These are phyloP conservation scores for Penicillium atrosanguineum DNA, from an alignment of 495 filamentous ascomycete species.

Conservation along the genomic window DNA sequence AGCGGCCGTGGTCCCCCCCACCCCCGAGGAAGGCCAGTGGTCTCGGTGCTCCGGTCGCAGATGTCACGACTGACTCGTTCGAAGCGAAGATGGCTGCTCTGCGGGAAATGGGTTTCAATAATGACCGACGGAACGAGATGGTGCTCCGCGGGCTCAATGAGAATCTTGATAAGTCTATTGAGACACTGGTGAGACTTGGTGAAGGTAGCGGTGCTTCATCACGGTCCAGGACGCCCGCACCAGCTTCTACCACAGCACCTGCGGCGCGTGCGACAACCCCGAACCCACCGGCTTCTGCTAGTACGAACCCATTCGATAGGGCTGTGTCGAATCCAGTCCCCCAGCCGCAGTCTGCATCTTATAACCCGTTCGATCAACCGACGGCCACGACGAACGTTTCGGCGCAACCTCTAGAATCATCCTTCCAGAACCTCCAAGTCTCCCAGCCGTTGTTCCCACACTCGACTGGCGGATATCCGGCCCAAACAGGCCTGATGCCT, in stretches of 20 bases:
- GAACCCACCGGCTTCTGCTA: conserved; percentile 21
- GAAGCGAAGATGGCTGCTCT: conserved; percentile 72
- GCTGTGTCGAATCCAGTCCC: conserved; percentile 36
- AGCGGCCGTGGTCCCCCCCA: conserved; percentile 31
- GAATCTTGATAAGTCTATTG: conserved; percentile 79
- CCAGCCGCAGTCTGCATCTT: conserved; percentile 25
- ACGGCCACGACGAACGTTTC: conserved; percentile 34
- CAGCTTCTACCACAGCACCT: conserved; percentile 23
- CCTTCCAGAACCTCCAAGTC: conserved; percentile 72
- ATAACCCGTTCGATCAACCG: conserved; percentile 68
- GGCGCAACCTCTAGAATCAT: conserved; percentile 60
- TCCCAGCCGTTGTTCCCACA: conserved; percentile 76
- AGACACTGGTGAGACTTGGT: conserved; percentile 76
- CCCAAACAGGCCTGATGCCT: conserved; percentile 46
- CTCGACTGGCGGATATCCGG: conserved; percentile 73
- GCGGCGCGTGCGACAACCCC: conserved; percentile 5
- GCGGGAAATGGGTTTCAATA: conserved; percentile 88
- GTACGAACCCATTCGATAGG: conserved; percentile 50
- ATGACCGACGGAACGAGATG: conserved; percentile 75
- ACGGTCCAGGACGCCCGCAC: conserved; percentile 36
- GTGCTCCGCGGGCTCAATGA: conserved; percentile 78
- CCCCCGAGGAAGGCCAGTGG: conserved; percentile 57
- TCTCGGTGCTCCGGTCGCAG: conserved; percentile 64
- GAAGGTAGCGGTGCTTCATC: conserved; percentile 54
- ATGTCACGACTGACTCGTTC: conserved; percentile 55